Conservation (phyloP, 768 basidiomycete species). For the Kwoniella mangroviensis region DNA sequence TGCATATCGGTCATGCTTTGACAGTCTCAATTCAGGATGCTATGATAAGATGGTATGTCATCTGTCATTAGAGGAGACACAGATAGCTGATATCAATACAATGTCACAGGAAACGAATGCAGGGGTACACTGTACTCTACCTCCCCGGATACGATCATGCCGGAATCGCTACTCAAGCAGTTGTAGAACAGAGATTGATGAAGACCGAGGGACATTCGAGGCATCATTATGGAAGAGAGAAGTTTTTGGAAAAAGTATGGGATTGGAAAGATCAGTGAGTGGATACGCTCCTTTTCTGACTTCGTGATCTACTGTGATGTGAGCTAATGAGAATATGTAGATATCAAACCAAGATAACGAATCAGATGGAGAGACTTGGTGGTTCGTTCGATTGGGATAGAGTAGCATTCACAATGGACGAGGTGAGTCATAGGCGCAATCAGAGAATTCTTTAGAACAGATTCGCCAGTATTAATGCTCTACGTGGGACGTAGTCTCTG, state of each 20-base stretch:
- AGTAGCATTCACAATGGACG: constrained; percentile 93
- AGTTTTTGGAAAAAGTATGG: constrained; percentile 86
- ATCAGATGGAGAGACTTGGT: constrained; percentile 83
- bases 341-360: constrained; percentile 90
- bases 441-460: too few species aligned
- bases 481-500: constrained; percentile 62
- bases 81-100: constrained; percentile 8
- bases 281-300: too few species aligned
- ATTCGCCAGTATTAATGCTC: background rate
- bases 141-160: constrained; percentile 97
- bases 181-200: constrained; percentile 89
- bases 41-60: constrained; percentile 78
- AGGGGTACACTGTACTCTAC: constrained; percentile 85
- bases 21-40: constrained; percentile 90
- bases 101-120: constrained; percentile 83
- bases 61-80: background rate
- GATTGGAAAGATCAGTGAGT: constrained; percentile 96
- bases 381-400: constrained; percentile 95
- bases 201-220: constrained; percentile 80
- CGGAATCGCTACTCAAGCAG: constrained; percentile 96
- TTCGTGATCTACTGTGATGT: background rate
- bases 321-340: constrained; percentile 58
- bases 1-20: constrained; percentile 94
- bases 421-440: constrained; percentile 61
- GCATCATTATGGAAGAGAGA: constrained; percentile 93